Evolutionary conservation across 441 rosid genomes (phyloP), one percentile per base, ranked within the genome.

Genomic region (Populus trichocarpa): DNA sequence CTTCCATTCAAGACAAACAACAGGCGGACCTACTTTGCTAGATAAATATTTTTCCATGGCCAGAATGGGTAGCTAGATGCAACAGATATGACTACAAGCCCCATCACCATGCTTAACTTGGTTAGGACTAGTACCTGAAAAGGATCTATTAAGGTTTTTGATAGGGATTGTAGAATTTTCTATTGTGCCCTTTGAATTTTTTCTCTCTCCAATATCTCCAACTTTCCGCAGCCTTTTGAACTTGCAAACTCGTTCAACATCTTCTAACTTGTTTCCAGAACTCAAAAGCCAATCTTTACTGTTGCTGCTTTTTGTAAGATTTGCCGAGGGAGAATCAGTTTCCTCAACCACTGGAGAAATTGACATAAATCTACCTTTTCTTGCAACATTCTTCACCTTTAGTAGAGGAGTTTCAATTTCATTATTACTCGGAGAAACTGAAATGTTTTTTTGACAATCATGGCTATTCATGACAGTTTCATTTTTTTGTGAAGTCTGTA

Each of bases 171-270:
- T 72, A 72, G 85, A 76, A 80, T 63, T 83, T 80, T 83, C 89
- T 59, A 82, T 86, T 36, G 53, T 67, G 81, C 78, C 73, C 76
- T 83, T 81, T 25, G 73, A 32, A 63, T 73, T 73, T 77, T 16
- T 53, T 77, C 57, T 75, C 71, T 64, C 75, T 63, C 73, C 84
- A 57, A 78, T 75, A 70, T 96, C 97, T 76, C 91, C 91, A 70
- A 88, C 79, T 80, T 88, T 96, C 75, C 95, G 88, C 83, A 96
- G 84, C 78, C 99, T 92, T 87, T 88, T 96, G 25, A 92, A 81
- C 84, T 86, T 91, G 80, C 77, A 88, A 59, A 72, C 80, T 57
- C 75, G 89, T 82, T 85, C 74, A 69, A 76, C 83, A 75, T 82
- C 85, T 76, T 78, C 87, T 74, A 83, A 84, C 80, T 86, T 88